Percentiles rank a stretch among this genome's conserved stretches.
Conservation (phyloP, 2,329 filamentous ascomycete species). For the Monosporascus cannonballus region DNA sequence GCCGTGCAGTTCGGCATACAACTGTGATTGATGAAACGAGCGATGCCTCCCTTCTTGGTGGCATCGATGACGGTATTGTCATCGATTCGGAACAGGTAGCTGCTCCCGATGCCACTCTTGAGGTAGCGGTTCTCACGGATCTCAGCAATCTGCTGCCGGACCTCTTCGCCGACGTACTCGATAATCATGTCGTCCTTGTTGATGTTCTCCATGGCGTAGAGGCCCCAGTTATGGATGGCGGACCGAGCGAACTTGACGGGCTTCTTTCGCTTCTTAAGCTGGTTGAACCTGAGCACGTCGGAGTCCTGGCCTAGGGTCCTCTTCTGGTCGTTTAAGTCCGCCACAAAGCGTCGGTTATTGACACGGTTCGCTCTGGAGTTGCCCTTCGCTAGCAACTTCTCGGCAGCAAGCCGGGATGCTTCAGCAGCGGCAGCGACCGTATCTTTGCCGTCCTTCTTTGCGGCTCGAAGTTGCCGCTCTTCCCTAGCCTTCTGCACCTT, state of each 20-base stretch:
- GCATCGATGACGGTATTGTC: constrained; percentile 97
- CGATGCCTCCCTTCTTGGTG: constrained; percentile 97
- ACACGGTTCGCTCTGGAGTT: constrained; percentile 91
- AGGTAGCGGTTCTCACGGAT: constrained; percentile 87
- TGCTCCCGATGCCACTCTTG: constrained; percentile 94
- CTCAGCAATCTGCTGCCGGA: constrained; percentile 95
- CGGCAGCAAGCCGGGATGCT: constrained; percentile 65
- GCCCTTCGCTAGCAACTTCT: constrained; percentile 78
- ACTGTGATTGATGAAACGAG: constrained; percentile 97
- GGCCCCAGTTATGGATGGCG: constrained; percentile 96
- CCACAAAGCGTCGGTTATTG: constrained; percentile 90
- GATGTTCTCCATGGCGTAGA: constrained; percentile 97
- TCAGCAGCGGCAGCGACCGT: constrained; percentile 61
- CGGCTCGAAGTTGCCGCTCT: constrained; percentile 72
- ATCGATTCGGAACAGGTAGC: constrained; percentile 96
- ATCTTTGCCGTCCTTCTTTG: constrained; percentile 61
- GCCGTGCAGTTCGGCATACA: constrained; percentile 98
- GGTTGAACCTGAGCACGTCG: constrained; percentile 94
- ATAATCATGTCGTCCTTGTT: constrained; percentile 99
- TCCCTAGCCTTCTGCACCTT: constrained; percentile 89
- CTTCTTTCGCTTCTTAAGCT: constrained; percentile 99
- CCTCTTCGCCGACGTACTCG: constrained; percentile 97
- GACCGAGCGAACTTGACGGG: constrained; percentile 96
- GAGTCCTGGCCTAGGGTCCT: constrained; percentile 77
- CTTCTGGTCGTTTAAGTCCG: constrained; percentile 93